Conservation (phyloP, 2,329 filamentous ascomycete species). For the Cladosporium colombiae region DNA sequence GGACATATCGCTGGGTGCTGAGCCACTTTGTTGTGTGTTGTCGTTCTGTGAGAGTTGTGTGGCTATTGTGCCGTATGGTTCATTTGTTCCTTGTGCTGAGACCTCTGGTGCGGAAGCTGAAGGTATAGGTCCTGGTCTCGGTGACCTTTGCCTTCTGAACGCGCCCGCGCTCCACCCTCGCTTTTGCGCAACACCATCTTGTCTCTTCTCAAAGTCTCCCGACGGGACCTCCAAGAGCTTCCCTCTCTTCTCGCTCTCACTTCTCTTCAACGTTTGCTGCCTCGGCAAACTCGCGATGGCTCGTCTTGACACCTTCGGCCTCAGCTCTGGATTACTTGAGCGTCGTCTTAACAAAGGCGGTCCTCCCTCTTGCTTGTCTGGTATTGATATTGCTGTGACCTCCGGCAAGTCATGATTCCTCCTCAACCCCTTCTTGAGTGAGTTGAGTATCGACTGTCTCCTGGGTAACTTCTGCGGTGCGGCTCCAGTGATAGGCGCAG, state of each 20-base stretch:
- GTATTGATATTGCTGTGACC: background rate
- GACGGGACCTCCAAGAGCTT: slow-evolving; percentile 68
- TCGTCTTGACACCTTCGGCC: slow-evolving; percentile 43
- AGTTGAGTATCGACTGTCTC: slow-evolving; percentile 15
- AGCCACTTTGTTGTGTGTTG: slow-evolving; percentile 1
- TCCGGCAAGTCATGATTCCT: slow-evolving; percentile 15
- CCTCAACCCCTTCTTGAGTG: slow-evolving; percentile 9
- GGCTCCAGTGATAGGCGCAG: background rate
- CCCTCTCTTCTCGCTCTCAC: slow-evolving; percentile 67
- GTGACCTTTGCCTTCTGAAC: slow-evolving; percentile 47
- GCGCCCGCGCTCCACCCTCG: slow-evolving; percentile 41
- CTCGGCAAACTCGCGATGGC: slow-evolving; percentile 80
- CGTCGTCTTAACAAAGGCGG: slow-evolving; percentile 15
- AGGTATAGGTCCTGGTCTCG: slow-evolving; percentile 39
- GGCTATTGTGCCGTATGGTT: slow-evolving; percentile 11
- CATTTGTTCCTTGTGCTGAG: slow-evolving; percentile 17
- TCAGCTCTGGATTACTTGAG: slow-evolving; percentile 15
- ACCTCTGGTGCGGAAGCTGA: slow-evolving; percentile 44
- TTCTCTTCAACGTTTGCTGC: slow-evolving; percentile 76
- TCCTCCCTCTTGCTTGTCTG: slow-evolving; percentile 5
- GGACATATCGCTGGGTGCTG: slow-evolving; percentile 9
- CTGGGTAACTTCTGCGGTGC: slow-evolving; percentile 16
- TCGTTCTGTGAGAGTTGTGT: background rate
- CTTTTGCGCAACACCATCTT: slow-evolving; percentile 63
- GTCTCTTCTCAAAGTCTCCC: slow-evolving; percentile 67